Conservation (phyloP, 345 rosid genomes). For the Populus davidiana region DNA sequence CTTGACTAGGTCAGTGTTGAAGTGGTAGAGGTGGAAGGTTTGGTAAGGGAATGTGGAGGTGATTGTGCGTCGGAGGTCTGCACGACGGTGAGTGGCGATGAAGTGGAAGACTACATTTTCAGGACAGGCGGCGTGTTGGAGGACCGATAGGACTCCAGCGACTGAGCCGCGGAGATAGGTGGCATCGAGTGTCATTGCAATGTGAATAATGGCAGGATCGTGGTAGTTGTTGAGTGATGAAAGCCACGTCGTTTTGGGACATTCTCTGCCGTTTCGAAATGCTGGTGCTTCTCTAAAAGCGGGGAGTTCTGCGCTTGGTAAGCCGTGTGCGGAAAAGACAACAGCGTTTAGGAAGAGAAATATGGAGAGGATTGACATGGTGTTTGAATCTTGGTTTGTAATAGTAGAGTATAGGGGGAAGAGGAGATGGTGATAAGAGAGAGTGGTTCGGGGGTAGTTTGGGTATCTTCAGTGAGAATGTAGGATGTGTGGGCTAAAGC, state of each 20-base stretch:
- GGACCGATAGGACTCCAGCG: constrained; percentile 79
- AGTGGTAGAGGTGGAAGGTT: constrained; percentile 62
- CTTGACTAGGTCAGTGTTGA: constrained; percentile 57
- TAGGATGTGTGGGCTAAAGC: constrained; percentile 10
- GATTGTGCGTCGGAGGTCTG: constrained; percentile 55
- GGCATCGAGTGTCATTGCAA: constrained; percentile 81
- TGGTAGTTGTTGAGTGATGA: neutral
- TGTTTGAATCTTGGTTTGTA: neutral
- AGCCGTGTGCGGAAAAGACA: neutral
- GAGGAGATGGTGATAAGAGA: neutral
- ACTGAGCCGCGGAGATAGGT: constrained; percentile 87
- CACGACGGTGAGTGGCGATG: constrained; percentile 48
- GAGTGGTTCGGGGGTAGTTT: neutral
- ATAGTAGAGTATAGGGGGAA: neutral
- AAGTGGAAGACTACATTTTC: constrained; percentile 87
- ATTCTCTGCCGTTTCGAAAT: constrained; percentile 66
- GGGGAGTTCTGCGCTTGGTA: constrained; percentile 30
- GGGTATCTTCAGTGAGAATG: neutral
- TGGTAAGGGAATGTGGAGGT: constrained; percentile 73
- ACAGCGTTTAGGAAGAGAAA: constrained; percentile 13
- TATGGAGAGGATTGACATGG: neutral
- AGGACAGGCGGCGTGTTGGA: constrained; percentile 79
- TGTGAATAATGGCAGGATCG: constrained; percentile 52
- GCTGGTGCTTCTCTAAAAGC: constrained; percentile 65
- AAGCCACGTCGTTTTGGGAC: constrained; percentile 35